These are phyloP conservation scores for Samsoniella hepiali DNA, from an alignment of 2,329 filamentous ascomycete species.

Conservation along the genomic window DNA sequence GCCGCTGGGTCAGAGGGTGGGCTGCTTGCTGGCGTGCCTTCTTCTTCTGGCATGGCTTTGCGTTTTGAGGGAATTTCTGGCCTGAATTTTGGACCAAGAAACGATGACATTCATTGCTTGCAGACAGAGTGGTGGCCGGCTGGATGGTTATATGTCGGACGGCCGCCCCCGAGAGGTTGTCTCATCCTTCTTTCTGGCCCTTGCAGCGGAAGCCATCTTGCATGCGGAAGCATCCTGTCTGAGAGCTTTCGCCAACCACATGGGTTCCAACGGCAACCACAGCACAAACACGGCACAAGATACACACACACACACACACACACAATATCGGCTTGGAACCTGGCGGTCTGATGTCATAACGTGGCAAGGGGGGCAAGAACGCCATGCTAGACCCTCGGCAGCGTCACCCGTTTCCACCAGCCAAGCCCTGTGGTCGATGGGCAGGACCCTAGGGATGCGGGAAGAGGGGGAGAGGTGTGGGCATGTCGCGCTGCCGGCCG, in stretches of 20 bases:
- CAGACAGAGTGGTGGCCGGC: no score
- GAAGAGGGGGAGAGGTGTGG: background rate
- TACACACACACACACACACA: background rate
- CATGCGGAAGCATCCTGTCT: no score
- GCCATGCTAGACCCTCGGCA: constrained; percentile 12
- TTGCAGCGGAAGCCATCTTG: no score
- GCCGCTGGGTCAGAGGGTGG: background rate
- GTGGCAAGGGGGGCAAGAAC: constrained; percentile 6
- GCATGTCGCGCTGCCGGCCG: background rate
- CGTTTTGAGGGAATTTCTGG: constrained; percentile 9
- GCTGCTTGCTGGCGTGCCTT: constrained; percentile 4
- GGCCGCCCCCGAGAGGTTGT: no score
- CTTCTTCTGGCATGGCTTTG: constrained; percentile 5
- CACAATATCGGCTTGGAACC: background rate
- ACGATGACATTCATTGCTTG: no score
- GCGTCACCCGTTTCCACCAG: constrained; percentile 16
- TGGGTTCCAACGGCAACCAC: background rate
- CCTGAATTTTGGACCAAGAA: background rate
- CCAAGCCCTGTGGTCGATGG: constrained; percentile 12
- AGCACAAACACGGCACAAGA: no score
- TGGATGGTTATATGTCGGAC: no score
- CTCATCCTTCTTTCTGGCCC: no score
- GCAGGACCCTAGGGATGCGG: constrained; percentile 5
- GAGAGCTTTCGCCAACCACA: no score
- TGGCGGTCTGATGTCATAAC: constrained; percentile 17